These are phyloP conservation scores for Stephania yunnanensis DNA, from an alignment of 164 flowering plant species.

Conservation along the genomic window DNA sequence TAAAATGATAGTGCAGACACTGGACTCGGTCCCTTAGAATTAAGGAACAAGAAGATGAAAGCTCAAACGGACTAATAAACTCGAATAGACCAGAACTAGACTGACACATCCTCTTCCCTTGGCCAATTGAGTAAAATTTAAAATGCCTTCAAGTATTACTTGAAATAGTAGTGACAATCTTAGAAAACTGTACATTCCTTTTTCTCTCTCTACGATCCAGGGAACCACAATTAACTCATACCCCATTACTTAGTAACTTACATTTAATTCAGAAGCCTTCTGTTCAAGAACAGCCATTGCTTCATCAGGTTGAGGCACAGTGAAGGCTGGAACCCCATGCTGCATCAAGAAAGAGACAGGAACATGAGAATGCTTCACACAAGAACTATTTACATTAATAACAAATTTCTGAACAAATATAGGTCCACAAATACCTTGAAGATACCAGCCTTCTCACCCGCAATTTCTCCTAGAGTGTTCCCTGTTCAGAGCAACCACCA, in stretches of 20 bases:
- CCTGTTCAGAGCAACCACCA: conserved; percentile 39
- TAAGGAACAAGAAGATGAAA: not conserved
- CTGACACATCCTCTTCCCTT: not conserved
- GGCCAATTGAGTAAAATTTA: not conserved
- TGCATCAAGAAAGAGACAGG: conserved; percentile 21
- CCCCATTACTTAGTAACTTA: conserved; percentile 45
- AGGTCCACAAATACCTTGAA: conserved; percentile 58
- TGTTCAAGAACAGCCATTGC: conserved; percentile 82
- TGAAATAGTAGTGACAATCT: not conserved
- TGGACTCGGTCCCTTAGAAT: too few relatives aligned
- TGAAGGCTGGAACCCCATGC: conserved; percentile 89
- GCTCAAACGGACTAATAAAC: not conserved
- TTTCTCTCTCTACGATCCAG: not conserved
- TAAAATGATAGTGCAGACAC: too few relatives aligned
- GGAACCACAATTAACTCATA: not conserved
- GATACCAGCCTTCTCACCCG: conserved; percentile 96
- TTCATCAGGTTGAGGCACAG: conserved; percentile 92
- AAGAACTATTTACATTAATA: conserved; percentile 1
- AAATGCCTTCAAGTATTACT: not conserved
- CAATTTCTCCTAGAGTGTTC: conserved; percentile 86
- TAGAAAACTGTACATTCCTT: too few relatives aligned
- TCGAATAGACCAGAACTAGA: not conserved
- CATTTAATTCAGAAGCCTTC: conserved; percentile 68
- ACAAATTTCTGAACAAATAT: conserved; percentile 1
- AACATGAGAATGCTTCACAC: not conserved